Evolutionary conservation across 441 rosid genomes (phyloP).

Genomic region (Dalechampia spathulata): DNA sequence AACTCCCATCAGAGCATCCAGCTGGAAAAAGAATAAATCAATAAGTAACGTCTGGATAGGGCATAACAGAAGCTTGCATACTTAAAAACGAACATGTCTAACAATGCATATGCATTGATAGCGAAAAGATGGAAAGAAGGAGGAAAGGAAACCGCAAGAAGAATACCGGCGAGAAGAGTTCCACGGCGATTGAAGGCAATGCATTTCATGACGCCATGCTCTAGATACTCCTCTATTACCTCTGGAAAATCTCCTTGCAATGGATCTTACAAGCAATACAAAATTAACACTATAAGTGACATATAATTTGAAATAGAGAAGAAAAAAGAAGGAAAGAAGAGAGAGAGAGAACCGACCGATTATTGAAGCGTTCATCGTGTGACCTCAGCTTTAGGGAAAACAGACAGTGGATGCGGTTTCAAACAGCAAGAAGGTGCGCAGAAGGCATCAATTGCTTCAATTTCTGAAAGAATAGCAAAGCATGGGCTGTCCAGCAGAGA

Average conservation of each 20-base stretch:
- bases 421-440: too few species aligned
- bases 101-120: too few species aligned
- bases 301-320: too few species aligned
- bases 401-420: too few species aligned
- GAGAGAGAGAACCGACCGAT: conserved; percentile 37
- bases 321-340: neutral
- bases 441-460: too few species aligned
- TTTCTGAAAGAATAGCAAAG: too few species aligned
- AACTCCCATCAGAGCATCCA: conserved; percentile 92
- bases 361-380: conserved; percentile 60
- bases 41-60: too few species aligned
- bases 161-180: conserved; percentile 83
- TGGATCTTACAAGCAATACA: conserved; percentile 46
- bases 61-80: neutral
- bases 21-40: conserved; percentile 32
- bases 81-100: neutral
- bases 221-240: conserved; percentile 93
- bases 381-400: too few species aligned
- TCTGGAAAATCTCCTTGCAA: conserved; percentile 98
- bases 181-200: conserved; percentile 97
- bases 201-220: conserved; percentile 91
- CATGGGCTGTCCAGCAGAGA: too few species aligned
- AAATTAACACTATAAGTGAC: too few species aligned
- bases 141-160: too few species aligned
- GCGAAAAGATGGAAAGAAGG: too few species aligned